Evolutionary conservation across 768 basidiomycete species (phyloP), one percentile per base, ranked within the genome.

Genomic region (Boletus reticulatus): DNA sequence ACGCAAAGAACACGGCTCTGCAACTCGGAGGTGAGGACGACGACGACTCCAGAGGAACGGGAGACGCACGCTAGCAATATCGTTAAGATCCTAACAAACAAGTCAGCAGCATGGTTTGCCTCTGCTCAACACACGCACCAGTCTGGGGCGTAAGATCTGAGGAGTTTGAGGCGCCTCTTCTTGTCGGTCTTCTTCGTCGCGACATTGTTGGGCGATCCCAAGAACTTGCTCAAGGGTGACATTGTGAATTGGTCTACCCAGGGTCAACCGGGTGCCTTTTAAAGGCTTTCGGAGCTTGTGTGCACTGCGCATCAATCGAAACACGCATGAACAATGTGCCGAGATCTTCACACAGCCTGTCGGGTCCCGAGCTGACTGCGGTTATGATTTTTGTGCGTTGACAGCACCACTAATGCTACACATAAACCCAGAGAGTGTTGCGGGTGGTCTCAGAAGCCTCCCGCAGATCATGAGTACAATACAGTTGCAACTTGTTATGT

Each of bases 141-240:
- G 63, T 92, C 90, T 0, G 88, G 87, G 22, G 81, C 79, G 72
- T 92, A 92, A 4, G 86, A 87, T 39, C 75, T 63, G 20, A 89
- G 56, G 11, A 89, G 69, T 55, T 76, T 73, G 55, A 74, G 68
- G 12, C 59, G 67, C 55, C 69, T 67, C 58, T 65, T 64, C 46
- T 45, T 62, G 52, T 72, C 60, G 0, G 56, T 65, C 59, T 24
- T 61, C 56, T 61, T 62, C 16, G 52, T 60, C 8, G 57, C 45
- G 32, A 44, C 43, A 46, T 50, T 61, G 27, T 16, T 39, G 34
- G 37, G 52, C 9, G 52, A 42, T 46, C 42, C 39, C 5, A 54
- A 54, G 41, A 65, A 51, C n/a, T 43, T 56, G 42, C 34, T 20
- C 13, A 55, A 39, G 32, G 52, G 48, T 14, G 53, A 55, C 71